Conservation (phyloP, 345 rosid genomes). For the Populus euphratica region DNA sequence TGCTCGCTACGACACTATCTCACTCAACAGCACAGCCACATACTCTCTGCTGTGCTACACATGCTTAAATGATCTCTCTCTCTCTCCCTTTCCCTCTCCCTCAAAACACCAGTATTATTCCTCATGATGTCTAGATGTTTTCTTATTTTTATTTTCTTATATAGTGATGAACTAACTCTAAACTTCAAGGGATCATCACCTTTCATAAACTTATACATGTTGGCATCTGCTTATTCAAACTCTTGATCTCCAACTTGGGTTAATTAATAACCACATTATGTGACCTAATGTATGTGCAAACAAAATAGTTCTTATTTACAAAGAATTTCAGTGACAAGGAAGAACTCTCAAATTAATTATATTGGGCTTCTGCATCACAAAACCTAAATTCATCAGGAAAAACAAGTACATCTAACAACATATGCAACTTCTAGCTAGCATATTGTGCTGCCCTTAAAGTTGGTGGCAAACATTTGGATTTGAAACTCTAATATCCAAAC, state of each 20-base stretch:
- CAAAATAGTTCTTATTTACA: neutral
- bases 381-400: constrained; percentile 3
- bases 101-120: neutral
- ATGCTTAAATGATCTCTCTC: neutral
- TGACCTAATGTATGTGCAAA: neutral
- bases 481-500: neutral
- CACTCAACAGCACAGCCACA: neutral
- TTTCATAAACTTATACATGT: neutral
- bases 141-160: neutral
- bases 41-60: neutral
- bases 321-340: neutral
- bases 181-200: too few species aligned
- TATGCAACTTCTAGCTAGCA: neutral
- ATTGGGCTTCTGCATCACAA: neutral
- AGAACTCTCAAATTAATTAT: neutral
- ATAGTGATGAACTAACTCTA: neutral
- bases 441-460: neutral
- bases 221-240: neutral
- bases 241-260: neutral
- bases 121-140: neutral
- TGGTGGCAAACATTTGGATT: neutral
- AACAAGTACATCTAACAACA: neutral
- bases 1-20: neutral
- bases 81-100: neutral
- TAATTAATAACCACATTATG: neutral